Percentiles rank a stretch among this genome's conserved stretches.
Evolutionary conservation across 1,139 yeast species (phyloP).

Genomic region (Geotrichum carabidarum): DNA sequence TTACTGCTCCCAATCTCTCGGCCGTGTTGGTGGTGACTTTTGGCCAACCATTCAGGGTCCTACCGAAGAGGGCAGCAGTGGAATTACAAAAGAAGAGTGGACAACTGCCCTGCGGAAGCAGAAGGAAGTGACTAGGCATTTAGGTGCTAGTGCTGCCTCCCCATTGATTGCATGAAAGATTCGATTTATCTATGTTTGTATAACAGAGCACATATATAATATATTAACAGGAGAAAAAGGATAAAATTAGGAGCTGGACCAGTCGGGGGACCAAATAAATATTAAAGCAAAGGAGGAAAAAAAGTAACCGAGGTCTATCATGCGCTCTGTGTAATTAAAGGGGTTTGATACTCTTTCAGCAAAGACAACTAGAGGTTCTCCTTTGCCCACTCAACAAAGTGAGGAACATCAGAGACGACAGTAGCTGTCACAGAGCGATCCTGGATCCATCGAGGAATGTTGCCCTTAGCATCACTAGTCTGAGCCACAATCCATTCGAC

Average conservation of each 20-base stretch:
- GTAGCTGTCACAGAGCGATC: slow-evolving; percentile 52
- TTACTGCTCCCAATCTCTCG: slow-evolving; percentile 70
- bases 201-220: neutral
- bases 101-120: slow-evolving; percentile 39
- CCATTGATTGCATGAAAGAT: slow-evolving; percentile 3
- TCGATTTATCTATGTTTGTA: neutral
- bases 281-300: neutral
- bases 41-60: slow-evolving; percentile 37
- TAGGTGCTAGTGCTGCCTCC: neutral
- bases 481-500: slow-evolving; percentile 64
- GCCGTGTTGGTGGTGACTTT: slow-evolving; percentile 66
- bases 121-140: slow-evolving; percentile 33
- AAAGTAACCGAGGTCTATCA: too few species aligned
- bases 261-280: neutral
- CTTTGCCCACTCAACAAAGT: slow-evolving; percentile 49
- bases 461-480: slow-evolving; percentile 62
- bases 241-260: neutral
- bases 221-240: neutral
- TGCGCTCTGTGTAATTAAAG: too few species aligned
- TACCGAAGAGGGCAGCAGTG: slow-evolving; percentile 19
- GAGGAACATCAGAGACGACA: slow-evolving; percentile 64
- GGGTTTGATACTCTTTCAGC: too few species aligned
- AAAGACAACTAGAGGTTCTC: slow-evolving; percentile 10
- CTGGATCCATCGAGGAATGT: slow-evolving; percentile 59
- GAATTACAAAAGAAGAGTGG: slow-evolving; percentile 38